phyloP scores from a whole-genome alignment of 176 grass and related monocot species.

The Ensete glaucum region DNA sequence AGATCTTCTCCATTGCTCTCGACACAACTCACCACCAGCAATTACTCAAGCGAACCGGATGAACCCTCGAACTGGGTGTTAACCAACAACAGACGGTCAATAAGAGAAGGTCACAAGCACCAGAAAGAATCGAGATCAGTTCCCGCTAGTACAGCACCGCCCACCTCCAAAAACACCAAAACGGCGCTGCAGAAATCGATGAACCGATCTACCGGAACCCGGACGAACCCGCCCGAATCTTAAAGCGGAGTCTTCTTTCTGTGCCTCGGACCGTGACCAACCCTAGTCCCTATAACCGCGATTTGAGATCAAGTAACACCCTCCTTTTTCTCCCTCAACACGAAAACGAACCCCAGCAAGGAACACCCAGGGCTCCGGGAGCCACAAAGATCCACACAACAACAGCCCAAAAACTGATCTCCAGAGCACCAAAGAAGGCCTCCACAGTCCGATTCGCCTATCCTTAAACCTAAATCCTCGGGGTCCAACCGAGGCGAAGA shows the following conservation, averaged over 20 bases:
- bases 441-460: neutral
- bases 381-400: neutral
- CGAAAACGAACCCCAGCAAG: neutral
- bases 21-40: neutral
- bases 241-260: constrained; percentile 12
- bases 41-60: neutral
- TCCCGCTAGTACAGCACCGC: neutral
- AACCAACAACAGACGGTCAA: neutral
- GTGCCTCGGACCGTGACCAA: neutral
- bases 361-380: neutral
- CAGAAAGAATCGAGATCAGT: neutral
- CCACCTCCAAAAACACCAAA: neutral
- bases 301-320: neutral
- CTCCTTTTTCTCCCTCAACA: neutral
- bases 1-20: constrained; percentile 8
- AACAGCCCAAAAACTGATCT: neutral
- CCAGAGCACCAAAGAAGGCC: neutral
- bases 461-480: neutral
- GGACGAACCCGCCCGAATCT: neutral
- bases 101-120: neutral
- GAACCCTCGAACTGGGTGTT: neutral
- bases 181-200: neutral
- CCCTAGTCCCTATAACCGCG: neutral
- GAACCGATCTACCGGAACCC: neutral
- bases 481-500: neutral